Conservation (phyloP, 169 alveolate species). For the Plasmodium sp. region DNA sequence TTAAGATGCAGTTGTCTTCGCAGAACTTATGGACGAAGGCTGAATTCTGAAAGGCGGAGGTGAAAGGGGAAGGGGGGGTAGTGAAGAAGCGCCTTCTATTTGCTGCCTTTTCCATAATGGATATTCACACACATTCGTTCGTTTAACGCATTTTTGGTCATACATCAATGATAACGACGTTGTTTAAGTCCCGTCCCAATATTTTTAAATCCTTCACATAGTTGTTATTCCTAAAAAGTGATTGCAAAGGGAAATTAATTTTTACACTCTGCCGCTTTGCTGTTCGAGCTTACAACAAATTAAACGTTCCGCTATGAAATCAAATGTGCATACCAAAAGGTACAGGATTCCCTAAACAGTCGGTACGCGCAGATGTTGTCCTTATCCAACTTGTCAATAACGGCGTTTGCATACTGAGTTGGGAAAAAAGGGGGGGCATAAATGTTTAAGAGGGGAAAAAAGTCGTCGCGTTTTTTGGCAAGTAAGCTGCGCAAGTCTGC, state of each 20-base stretch:
- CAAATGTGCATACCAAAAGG: constrained; percentile 52
- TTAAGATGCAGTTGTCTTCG: constrained; percentile 94
- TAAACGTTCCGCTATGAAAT: neutral
- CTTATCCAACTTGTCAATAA: constrained; percentile 84
- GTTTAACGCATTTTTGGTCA: neutral
- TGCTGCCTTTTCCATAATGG: neutral
- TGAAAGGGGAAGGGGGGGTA: neutral
- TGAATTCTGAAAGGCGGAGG: constrained; percentile 82
- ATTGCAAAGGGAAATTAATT: neutral
- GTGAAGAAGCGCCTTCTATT: neutral
- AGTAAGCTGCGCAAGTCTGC: neutral
- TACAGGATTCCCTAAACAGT: constrained; percentile 87
- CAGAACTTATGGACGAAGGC: constrained; percentile 91
- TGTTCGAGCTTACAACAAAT: neutral
- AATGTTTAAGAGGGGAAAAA: neutral
- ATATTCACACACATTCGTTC: neutral
- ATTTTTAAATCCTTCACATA: constrained; percentile 90
- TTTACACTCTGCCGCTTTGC: neutral
- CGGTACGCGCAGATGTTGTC: constrained; percentile 81
- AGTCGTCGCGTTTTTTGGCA: neutral
- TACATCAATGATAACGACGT: constrained; percentile 90
- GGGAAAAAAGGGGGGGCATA: neutral
- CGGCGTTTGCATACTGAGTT: constrained; percentile 89
- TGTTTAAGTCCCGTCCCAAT: constrained; percentile 90
- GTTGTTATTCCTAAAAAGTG: constrained; percentile 78